Base-by-base conservation (phyloP, 1,284 basidiomycete species). In the Puccinia novopanici region DNA sequence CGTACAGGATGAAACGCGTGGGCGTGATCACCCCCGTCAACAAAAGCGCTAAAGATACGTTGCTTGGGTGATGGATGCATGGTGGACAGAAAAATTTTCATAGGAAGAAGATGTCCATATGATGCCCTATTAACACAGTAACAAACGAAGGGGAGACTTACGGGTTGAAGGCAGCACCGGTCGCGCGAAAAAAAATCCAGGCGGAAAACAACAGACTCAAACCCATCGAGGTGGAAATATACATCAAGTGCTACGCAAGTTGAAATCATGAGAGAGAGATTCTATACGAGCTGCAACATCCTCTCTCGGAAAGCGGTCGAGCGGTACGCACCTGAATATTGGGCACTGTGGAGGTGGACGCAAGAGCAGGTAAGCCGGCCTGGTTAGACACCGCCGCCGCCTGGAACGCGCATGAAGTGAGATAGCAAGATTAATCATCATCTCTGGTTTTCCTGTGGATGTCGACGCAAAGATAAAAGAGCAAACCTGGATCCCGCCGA, bases 101-200 rank as follows among this genome's bases (percentile, higher is more conserved):
- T 34, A 34, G 34, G 4, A 34, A 34, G 34, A 34, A 34, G 34
- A 34, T 34, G 2, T 34, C 4, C 34, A 34, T 34, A 34, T 34
- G 4, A 34, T 34, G 34, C 34, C 34, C 34, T 34, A 34, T 34
- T 34, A 34, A 34, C 34, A 34, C 34, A 34, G 34, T 34, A 85
- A 91, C 85, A 61, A 90, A 87, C 63, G 92, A 87, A 0, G 37
- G 8, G 24, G 27, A 55, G 34, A 57, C 45, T 50, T 90, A 85
- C 12, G 79, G 79, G 61, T 81, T 81, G 63, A 81, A 81, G 19
- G 79, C 79, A n/a, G 89, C 90, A 9, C 91, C 91, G 0, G 91
- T 91, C 70, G 91, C 88, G 42, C 92, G 88, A 85, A 90, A 92
- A 86, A 93, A 93, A 59, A 92, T 86, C 90, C 91, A 92, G 8